Conservation (phyloP, 2,329 filamentous ascomycete species). For the Aspergillus fischeri region DNA sequence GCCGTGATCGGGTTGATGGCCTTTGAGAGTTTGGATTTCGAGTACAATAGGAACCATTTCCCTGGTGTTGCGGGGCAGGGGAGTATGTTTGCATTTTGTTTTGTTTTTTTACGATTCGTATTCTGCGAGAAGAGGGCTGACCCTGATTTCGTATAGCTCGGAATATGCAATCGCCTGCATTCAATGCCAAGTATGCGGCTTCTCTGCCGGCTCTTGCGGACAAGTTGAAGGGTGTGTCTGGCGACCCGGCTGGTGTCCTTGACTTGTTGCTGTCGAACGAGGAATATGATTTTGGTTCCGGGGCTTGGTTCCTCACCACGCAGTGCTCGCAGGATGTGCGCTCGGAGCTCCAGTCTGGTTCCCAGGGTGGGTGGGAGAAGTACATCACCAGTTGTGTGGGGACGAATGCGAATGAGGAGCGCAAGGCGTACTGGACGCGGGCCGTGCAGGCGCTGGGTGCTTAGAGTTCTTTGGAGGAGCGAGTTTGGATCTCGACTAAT, state of each 20-base stretch:
- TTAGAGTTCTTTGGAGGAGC: slow-evolving; percentile 8
- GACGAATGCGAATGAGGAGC: slow-evolving; percentile 44
- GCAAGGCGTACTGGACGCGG: slow-evolving; percentile 48
- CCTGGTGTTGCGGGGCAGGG: slow-evolving; percentile 62
- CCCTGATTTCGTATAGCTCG: slow-evolving; percentile 38
- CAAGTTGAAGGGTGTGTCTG: slow-evolving; percentile 28
- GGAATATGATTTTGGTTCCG: slow-evolving; percentile 54
- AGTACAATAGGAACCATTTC: slow-evolving; percentile 66
- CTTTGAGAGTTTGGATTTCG: slow-evolving; percentile 66
- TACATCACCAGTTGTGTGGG: slow-evolving; percentile 55
- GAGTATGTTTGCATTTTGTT: slow-evolving; percentile 33
- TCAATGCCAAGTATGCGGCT: slow-evolving; percentile 53
- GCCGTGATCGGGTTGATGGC: slow-evolving; percentile 67
- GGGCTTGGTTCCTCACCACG: slow-evolving; percentile 58
- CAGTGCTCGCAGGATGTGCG: slow-evolving; percentile 49
- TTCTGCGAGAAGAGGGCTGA: not conserved
- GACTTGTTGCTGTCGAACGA: slow-evolving; percentile 47
- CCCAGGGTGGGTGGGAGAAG: slow-evolving; percentile 46
- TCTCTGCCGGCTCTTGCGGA: slow-evolving; percentile 43
- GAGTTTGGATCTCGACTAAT: not conserved
- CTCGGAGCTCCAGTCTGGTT: slow-evolving; percentile 43
- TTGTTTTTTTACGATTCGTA: not conserved
- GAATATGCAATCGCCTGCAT: slow-evolving; percentile 60
- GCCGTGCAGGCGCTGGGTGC: slow-evolving; percentile 43
- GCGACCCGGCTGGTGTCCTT: slow-evolving; percentile 43